A percentile compares a stretch with the other conserved stretches of the same genome.
These are phyloP conservation scores for Puccinia horiana DNA, from an alignment of 1,284 basidiomycete species.

Conservation along the genomic window DNA sequence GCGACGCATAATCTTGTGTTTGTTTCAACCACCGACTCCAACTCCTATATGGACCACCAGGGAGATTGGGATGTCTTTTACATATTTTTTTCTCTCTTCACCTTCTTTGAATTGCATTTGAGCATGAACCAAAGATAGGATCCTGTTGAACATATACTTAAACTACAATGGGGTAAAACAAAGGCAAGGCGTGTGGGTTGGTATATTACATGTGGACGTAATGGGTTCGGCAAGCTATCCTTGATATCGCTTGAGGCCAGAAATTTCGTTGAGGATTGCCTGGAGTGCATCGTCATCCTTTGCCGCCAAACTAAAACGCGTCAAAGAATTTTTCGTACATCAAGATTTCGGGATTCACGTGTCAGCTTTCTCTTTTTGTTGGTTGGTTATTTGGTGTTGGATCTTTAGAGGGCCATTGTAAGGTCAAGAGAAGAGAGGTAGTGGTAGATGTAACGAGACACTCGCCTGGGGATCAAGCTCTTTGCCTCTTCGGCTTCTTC, in stretches of 20 bases:
- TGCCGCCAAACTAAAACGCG: conserved; percentile 69
- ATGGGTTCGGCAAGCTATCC: conserved; percentile 61
- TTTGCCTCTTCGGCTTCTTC: conserved; percentile 85
- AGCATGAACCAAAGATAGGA: not conserved
- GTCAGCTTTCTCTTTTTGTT: not conserved
- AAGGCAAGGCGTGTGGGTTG: no score
- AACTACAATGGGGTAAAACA: no score
- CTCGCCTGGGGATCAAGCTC: conserved; percentile 75
- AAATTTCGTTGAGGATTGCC: conserved; percentile 77
- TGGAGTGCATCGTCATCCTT: conserved; percentile 83
- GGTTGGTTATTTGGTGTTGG: no score
- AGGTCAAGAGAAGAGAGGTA: conserved; percentile 48
- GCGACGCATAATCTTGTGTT: no score
- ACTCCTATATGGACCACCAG: no score
- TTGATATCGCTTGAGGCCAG: conserved; percentile 84
- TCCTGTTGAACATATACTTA: not conserved
- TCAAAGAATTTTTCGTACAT: not conserved
- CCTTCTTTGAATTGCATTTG: no score
- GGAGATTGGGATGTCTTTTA: no score
- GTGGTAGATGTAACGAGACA: no score
- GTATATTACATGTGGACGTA: no score
- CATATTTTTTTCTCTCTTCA: no score
- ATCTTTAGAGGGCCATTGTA: no score
- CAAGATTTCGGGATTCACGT: conserved; percentile 7
- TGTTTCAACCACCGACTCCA: no score